Evolutionary conservation across 495 filamentous ascomycete genomes (phyloP), one percentile per base, ranked within the genome.

Genomic region (Xylaria intraflava): DNA sequence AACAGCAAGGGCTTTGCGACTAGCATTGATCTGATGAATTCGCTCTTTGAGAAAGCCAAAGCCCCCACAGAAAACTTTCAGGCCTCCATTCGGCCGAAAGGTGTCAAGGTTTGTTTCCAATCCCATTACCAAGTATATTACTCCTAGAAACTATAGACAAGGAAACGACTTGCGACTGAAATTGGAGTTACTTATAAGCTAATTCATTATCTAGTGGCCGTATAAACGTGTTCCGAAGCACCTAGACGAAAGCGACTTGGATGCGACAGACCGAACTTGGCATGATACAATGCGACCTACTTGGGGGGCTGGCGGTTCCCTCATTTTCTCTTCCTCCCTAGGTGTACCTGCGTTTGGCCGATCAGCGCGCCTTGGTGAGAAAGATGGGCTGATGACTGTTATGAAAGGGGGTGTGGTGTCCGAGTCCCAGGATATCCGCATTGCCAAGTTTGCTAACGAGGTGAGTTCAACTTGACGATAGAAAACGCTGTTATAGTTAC

Each of bases 1-100:
- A 77, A 78, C 43, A 73, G 77, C 46, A 78, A 78, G 45, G 79
- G 78, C 0, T 89, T 95, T 64, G 72, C 80, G 5, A 91, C 82
- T 19, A 88, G 83, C 60, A 91, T 95, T 64, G 90, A 95, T 71
- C 64, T 96, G 68, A 94, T 95, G 90, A 86, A 94, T 61, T 94
- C 89, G 41, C 65, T 96, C 43, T 95, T 91, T 66, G 82, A 80
- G 46, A 76, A 82, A 58, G 80, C 84, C 9, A 78, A 71, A 62
- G 69, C 66, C 17, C 72, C 73, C 43, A 62, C 57, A 29, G 72
- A 72, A 60, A 64, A 68, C 51, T 51, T 58, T 33, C 67, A 69
- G 51, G 60, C 73, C 57, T 63, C 66, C 31, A 61, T 63, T 58
- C 69, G 53, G 64, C 68, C 61, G 66, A 65, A 61, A 66, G 72